Evolutionary conservation across 208 protist genomes (phyloP).

Genomic region (Spironucleus salmonicida): DNA sequence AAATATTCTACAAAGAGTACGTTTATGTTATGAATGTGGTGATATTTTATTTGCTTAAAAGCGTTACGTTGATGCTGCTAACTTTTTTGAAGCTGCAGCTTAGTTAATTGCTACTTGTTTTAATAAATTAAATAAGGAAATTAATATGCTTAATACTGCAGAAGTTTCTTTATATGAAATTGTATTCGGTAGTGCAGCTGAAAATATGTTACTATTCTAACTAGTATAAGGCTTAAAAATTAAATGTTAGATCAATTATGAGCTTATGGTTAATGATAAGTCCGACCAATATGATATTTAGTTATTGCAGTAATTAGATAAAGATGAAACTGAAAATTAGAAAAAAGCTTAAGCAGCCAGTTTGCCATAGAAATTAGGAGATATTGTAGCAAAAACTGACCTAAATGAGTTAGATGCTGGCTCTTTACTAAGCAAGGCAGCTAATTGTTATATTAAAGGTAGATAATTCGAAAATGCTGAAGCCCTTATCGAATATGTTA

Average conservation of each 20-base stretch:
- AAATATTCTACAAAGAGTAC: conserved; percentile 10
- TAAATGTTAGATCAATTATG: too few relatives aligned
- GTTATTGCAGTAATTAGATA: conserved; percentile 3
- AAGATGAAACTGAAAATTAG: background rate
- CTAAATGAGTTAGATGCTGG: background rate
- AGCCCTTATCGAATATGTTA: conserved; percentile 11
- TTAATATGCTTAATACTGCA: background rate
- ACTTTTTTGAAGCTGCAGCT: conserved; percentile 7
- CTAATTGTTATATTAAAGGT: conserved; percentile 12
- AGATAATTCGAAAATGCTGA: background rate
- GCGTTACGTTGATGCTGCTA: conserved; percentile 13
- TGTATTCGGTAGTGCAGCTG: background rate
- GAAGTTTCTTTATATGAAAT: background rate
- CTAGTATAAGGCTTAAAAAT: background rate
- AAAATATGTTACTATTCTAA: conserved; percentile 5
- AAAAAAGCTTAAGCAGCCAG: background rate
- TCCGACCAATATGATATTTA: background rate
- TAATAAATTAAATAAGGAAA: conserved; percentile 5
- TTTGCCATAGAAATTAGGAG: background rate
- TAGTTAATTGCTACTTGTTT: background rate
- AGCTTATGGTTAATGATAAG: background rate
- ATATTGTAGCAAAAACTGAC: background rate
- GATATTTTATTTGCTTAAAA: conserved; percentile 8
- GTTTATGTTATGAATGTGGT: conserved; percentile 7
- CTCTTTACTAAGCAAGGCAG: background rate